Percentiles rank a stretch among this genome's conserved stretches.
These are phyloP conservation scores for Pythium phragmitis DNA, from an alignment of 352 stramenopile species.

Conservation along the genomic window DNA sequence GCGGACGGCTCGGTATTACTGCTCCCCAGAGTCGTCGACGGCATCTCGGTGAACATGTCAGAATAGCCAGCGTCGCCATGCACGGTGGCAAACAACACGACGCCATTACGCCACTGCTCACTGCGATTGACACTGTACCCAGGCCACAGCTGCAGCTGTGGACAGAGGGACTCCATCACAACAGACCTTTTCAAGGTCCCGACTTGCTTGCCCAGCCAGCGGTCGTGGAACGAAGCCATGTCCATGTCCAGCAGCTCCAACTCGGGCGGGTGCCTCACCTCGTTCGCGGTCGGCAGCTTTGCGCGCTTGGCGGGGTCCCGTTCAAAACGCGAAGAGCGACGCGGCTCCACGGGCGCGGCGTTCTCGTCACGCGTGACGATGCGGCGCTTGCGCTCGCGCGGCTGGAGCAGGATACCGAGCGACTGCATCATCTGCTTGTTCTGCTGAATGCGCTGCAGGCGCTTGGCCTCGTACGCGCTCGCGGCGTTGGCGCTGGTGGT, in stretches of 20 bases:
- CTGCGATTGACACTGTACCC: constrained; percentile 31
- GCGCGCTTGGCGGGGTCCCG: too few species aligned
- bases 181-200: constrained; percentile 41
- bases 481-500: neutral
- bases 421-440: constrained; percentile 3
- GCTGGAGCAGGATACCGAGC: neutral
- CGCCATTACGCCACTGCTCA: constrained; percentile 50
- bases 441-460: constrained; percentile 3
- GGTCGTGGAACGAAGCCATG: constrained; percentile 41
- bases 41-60: constrained; percentile 41
- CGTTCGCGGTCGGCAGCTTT: constrained; percentile 3
- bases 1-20: neutral
- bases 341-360: neutral
- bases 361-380: neutral
- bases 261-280: constrained; percentile 3
- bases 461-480: constrained; percentile 3
- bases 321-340: constrained; percentile 16
- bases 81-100: constrained; percentile 58
- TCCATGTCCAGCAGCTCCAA: constrained; percentile 35
- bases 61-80: constrained; percentile 34
- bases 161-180: constrained; percentile 50
- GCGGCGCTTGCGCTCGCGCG: neutral
- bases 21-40: neutral
- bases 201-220: constrained; percentile 51
- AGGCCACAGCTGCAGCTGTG: constrained; percentile 7